phyloP scores from a whole-genome alignment of 2,329 filamentous ascomycete species.

The Nothopassalora personata region DNA sequence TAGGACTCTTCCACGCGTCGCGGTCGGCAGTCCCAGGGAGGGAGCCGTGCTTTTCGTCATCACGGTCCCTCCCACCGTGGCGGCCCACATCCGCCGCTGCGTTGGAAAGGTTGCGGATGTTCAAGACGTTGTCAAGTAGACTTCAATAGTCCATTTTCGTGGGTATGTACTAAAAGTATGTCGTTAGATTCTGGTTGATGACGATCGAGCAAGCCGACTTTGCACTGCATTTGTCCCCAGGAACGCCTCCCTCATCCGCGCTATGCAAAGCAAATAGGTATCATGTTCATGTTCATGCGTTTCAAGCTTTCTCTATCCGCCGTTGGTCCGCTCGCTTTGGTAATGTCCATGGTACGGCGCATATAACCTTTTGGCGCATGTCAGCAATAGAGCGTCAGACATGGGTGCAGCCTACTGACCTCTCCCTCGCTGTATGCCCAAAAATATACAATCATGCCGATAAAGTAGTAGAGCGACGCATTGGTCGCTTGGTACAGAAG shows the following conservation, averaged over 20 bases:
- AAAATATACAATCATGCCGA: constrained; percentile 83
- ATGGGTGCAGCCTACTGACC: constrained; percentile 51
- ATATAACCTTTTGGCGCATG: constrained; percentile 37
- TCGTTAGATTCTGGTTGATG: neutral
- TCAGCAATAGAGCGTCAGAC: neutral
- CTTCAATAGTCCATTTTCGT: neutral
- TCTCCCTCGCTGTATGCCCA: constrained; percentile 98
- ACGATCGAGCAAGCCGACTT: constrained; percentile 1
- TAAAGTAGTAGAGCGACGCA: constrained; percentile 81
- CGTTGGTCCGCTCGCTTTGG: constrained; percentile 38
- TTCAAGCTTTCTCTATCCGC: constrained; percentile 24
- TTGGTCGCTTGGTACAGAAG: constrained; percentile 92
- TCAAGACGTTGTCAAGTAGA: neutral
- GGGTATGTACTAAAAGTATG: neutral
- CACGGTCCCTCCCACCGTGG: no score
- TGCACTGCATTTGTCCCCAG: neutral
- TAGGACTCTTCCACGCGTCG: no score
- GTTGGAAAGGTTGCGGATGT: no score
- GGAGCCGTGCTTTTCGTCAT: no score
- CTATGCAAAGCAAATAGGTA: constrained; percentile 22
- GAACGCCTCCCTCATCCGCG: neutral
- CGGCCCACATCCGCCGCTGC: no score
- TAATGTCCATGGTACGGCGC: constrained; percentile 47
- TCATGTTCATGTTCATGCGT: constrained; percentile 6
- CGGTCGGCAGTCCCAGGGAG: no score